phyloP scores from a whole-genome alignment of 176 grass and related monocot species.

The Coix lacrymajobi region DNA sequence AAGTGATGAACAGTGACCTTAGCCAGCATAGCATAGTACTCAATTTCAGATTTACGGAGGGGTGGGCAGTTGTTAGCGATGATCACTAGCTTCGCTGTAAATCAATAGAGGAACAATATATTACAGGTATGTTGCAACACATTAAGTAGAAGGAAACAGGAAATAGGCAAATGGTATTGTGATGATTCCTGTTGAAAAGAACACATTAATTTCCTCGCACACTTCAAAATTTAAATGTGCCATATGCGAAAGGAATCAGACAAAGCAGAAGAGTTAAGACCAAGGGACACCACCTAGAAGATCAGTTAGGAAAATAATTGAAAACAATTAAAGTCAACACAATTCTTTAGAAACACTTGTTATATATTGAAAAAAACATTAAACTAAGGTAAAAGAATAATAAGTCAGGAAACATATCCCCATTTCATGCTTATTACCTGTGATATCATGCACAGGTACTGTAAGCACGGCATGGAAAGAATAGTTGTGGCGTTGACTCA shows the following conservation, averaged over 20 bases:
- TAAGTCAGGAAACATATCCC: neutral
- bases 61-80: constrained; percentile 79
- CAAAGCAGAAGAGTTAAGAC: neutral
- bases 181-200: no score
- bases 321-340: neutral
- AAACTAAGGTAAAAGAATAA: neutral
- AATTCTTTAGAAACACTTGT: no score
- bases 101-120: neutral
- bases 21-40: constrained; percentile 80
- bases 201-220: no score
- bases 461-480: neutral
- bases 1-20: constrained; percentile 79
- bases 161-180: neutral
- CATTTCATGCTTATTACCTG: neutral
- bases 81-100: constrained; percentile 68
- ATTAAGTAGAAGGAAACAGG: no score
- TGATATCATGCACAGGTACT: neutral
- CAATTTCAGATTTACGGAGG: constrained; percentile 74
- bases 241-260: neutral
- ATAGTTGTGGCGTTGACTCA: constrained; percentile 27
- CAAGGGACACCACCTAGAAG: neutral
- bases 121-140: neutral
- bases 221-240: no score
- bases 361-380: neutral
- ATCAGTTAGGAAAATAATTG: neutral